These are phyloP conservation scores for Ceratocystis variospora DNA, from an alignment of 2,329 filamentous ascomycete genomes.

Conservation along the genomic window DNA sequence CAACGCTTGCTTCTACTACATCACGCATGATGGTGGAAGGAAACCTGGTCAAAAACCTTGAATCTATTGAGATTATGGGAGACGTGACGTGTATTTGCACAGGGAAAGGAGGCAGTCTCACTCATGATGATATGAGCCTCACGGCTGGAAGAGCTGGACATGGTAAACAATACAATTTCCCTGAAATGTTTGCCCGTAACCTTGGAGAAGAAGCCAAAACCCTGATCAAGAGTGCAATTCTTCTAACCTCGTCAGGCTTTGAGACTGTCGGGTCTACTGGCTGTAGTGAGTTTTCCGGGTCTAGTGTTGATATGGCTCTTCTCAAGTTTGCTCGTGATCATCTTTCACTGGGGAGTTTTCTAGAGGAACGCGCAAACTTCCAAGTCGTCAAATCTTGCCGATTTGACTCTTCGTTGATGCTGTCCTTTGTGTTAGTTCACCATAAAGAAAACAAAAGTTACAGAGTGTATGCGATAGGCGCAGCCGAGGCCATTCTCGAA, in stretches of 20 bases:
- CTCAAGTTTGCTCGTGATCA: slow-evolving; percentile 38
- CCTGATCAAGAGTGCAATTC: slow-evolving; percentile 30
- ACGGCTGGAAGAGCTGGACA: slow-evolving; percentile 42
- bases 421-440: slow-evolving; percentile 42
- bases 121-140: slow-evolving; percentile 49
- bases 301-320: slow-evolving; percentile 42
- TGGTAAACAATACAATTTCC: slow-evolving; percentile 28
- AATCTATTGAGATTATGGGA: slow-evolving; percentile 50
- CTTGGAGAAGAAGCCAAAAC: slow-evolving; percentile 27
- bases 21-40: slow-evolving; percentile 51
- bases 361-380: slow-evolving; percentile 34
- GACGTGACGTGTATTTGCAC: slow-evolving; percentile 51
- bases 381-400: slow-evolving; percentile 37
- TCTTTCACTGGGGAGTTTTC: slow-evolving; percentile 33
- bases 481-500: slow-evolving; percentile 41
- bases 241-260: slow-evolving; percentile 41
- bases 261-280: slow-evolving; percentile 31
- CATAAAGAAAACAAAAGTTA: slow-evolving; percentile 32
- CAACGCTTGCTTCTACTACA: slow-evolving; percentile 48
- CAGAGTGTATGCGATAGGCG: slow-evolving; percentile 42
- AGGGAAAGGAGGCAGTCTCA: slow-evolving; percentile 53
- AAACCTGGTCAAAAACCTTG: slow-evolving; percentile 45
- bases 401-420: slow-evolving; percentile 42
- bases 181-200: slow-evolving; percentile 22
- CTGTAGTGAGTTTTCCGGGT: slow-evolving; percentile 34